Base-by-base conservation (phyloP, 768 basidiomycete species). In the Pilatotrama ljubarskyi region DNA sequence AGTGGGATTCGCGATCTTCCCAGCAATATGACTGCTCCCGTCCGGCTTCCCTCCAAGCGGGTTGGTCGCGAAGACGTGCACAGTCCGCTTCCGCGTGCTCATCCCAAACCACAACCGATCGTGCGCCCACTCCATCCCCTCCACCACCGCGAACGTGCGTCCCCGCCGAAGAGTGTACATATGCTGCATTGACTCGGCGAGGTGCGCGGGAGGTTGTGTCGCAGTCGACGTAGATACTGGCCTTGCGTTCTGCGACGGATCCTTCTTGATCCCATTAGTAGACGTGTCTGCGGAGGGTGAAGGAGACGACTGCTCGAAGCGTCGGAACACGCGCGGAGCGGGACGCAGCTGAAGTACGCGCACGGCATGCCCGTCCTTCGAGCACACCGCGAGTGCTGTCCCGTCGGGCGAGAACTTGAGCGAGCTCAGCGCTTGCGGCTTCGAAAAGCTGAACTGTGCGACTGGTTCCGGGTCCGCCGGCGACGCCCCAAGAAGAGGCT, bases 1-100 rank as follows among this genome's bases (percentile, higher is more conserved):
- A 4, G 74, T 71, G 2, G 73, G 72, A 63, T 92, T 88, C 68
- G 75, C 70, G 0, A 91, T 85, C 66, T 75, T 75, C 6, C 82
- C 83, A 37, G 81, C 78, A 55, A 86, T 64, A 73, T 90, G 86
- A 49, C 88, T 86, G 35, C 71, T 70, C 32, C 82, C 73, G 73
- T 91, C 86, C 1, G 87, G 76, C 35, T 76, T 77, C 3, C 92
- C 88, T 0, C 90, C 92, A 58, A 86, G 86, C 4, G 90, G 90
- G 69, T 92, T 89, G 8, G 86, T 76, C 8, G 87, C 83, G 68
- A 91, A 93, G 0, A 93, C 74, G 73, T 93, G 90, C 20, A 86
- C 73, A 0, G 84, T 88, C 57, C 84, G 71, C 64, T 85, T 85
- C 68, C 76, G 67, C 38, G 87, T 91, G n/a, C 79, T 82, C 36